phyloP scores from a whole-genome alignment of 2,329 filamentous ascomycete species.

The Berkeleyomyces basicola region DNA sequence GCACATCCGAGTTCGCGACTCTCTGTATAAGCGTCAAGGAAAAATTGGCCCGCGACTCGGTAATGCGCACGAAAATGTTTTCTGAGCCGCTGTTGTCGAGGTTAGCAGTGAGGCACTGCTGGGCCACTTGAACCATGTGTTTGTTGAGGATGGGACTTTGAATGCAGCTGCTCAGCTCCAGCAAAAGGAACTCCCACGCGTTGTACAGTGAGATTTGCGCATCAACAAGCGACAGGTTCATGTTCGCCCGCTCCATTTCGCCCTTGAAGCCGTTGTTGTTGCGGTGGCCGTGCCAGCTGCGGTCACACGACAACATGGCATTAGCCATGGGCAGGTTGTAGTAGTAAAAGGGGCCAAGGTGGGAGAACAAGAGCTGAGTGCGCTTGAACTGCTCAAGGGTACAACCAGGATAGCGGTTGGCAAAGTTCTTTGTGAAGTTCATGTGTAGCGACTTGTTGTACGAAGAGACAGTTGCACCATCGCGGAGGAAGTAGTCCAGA shows the following conservation, averaged over 20 bases:
- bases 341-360: slow-evolving; percentile 63
- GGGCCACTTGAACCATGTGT: slow-evolving; percentile 57
- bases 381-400: slow-evolving; percentile 66
- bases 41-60: slow-evolving; percentile 61
- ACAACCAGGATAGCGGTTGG: slow-evolving; percentile 56
- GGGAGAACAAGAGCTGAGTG: slow-evolving; percentile 45
- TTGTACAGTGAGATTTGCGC: slow-evolving; percentile 76
- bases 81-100: slow-evolving; percentile 55
- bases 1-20: slow-evolving; percentile 43
- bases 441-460: slow-evolving; percentile 80
- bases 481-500: slow-evolving; percentile 62
- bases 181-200: slow-evolving; percentile 74
- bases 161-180: slow-evolving; percentile 61
- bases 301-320: slow-evolving; percentile 59
- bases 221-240: slow-evolving; percentile 82
- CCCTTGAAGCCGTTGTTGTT: slow-evolving; percentile 56
- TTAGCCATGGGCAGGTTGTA: slow-evolving; percentile 67
- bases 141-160: slow-evolving; percentile 40
- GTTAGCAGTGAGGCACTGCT: slow-evolving; percentile 66
- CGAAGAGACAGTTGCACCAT: slow-evolving; percentile 59
- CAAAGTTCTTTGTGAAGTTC: slow-evolving; percentile 74
- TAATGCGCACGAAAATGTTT: slow-evolving; percentile 63
- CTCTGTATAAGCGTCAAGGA: slow-evolving; percentile 69
- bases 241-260: slow-evolving; percentile 75
- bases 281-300: slow-evolving; percentile 54